Evolutionary conservation across 2,329 filamentous ascomycete genomes (phyloP), one percentile per base, ranked within the genome.

Genomic region (Zopfia rhizophila): DNA sequence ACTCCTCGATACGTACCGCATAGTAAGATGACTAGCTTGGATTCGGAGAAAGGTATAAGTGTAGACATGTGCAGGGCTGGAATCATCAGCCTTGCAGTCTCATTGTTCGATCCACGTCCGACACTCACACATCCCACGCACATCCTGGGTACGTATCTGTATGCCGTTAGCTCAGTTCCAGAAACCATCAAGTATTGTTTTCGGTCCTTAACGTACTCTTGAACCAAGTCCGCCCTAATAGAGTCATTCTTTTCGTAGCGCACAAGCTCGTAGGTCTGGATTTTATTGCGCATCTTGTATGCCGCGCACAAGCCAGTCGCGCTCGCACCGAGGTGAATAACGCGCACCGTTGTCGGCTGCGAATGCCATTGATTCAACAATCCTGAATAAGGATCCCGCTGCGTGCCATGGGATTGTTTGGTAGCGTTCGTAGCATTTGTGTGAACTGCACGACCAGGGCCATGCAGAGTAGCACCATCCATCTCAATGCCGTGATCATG

Each of bases 11-110:
- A 30, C 37, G 23, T 40, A 40, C 37, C 11, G 72, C 56, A 43
- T 76, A 77, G 1, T 70, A 60, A 2, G 61, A 60, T 3, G 66
- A 59, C 61, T 63, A 73, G n/a, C n/a, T 24, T 68, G 53, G 45
- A 33, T 73, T n/a, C 69, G 74, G 48, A 74, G 72, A 44, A 76
- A 78, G 5, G 67, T 69, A 55, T 66, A 77, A 1, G 70, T 74
- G 45, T n/a, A n/a, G n/a, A n/a, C n/a, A n/a, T n/a, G n/a, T n/a
- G n/a, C n/a, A n/a, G n/a, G n/a, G n/a, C n/a, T n/a, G n/a, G n/a
- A n/a, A n/a, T n/a, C n/a, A n/a, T n/a, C n/a, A n/a, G n/a, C n/a
- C n/a, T n/a, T n/a, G n/a, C n/a, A n/a, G n/a, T n/a, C n/a, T n/a
- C 74, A 31, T 46, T 8, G 10, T 31, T 4, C 27, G 5, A 4